Conservation (phyloP, 228 moss, liverwort and hornwort genomes). For the Sphagnum fallax region DNA sequence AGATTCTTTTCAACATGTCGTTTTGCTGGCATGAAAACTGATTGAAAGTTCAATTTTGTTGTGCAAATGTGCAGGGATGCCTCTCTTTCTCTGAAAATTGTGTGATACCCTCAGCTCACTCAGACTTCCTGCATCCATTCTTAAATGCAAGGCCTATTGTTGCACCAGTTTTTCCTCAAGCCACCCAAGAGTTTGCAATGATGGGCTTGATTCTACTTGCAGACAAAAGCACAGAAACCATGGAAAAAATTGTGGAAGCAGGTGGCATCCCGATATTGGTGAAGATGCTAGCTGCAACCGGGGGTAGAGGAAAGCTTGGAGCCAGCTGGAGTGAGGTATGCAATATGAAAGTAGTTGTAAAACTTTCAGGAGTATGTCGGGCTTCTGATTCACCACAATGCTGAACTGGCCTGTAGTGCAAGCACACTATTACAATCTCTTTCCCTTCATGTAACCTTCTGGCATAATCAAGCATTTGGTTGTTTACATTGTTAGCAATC, state of each 20-base stretch:
- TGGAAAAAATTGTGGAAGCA: conserved; percentile 55
- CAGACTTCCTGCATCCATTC: conserved; percentile 21
- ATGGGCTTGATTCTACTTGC: conserved; percentile 76
- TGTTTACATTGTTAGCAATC: neutral
- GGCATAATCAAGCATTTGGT: neutral
- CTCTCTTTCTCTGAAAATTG: conserved; percentile 4
- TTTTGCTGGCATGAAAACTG: too few relatives aligned
- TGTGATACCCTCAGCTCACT: conserved; percentile 13
- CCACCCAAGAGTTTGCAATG: conserved; percentile 69
- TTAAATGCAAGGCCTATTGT: conserved; percentile 10
- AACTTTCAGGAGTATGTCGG: too few relatives aligned
- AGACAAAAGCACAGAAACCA: conserved; percentile 42
- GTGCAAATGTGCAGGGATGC: conserved; percentile 15
- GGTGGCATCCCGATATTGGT: conserved; percentile 57
- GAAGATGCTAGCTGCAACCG: conserved; percentile 37
- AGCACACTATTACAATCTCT: too few relatives aligned
- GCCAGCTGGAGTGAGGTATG: conserved; percentile 77
- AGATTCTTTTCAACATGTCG: too few relatives aligned
- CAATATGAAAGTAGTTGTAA: too few relatives aligned
- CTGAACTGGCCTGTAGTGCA: too few relatives aligned
- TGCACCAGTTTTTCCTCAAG: conserved; percentile 32
- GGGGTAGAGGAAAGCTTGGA: conserved; percentile 33
- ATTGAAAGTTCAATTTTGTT: neutral
- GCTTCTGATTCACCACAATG: too few relatives aligned
- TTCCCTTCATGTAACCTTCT: too few relatives aligned